Evolutionary conservation across 2,329 filamentous ascomycete species (phyloP), one percentile per base, ranked within the genome.

Genomic region (Verticillium albo-atrum): DNA sequence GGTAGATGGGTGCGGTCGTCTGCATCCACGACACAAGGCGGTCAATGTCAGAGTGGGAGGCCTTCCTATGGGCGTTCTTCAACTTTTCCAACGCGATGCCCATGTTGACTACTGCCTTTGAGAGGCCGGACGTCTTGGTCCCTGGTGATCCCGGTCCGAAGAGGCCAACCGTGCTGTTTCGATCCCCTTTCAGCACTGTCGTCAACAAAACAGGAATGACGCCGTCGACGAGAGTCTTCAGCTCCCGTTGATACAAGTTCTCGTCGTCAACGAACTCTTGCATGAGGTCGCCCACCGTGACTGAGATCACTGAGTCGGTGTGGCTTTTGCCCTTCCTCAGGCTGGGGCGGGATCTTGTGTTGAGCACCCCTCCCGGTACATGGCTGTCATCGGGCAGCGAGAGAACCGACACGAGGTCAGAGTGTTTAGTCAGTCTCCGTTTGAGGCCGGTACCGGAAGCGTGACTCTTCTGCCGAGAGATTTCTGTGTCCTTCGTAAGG

Each of bases 101-200:
- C 93, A 99, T 98, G 67, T 92, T 88, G 51, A 98, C 87, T 58
- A 99, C 96, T 1, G 94, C 90, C 72, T 92, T 91, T 15, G 91
- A 92, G 64, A 93, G 83, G 62, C 82, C 73, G 60, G 90, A 74
- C 26, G 77, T 81, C 65, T 85, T 84, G 54, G 79, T 75, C 15
- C 77, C 75, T 26, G 80, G 76, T 15, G 75, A 68, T 20, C 81
- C 80, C 10, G 83, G 80, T 20, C 84, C 84, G 68, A 94, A 92
- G 2, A 94, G 77, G 4, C 88, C 87, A 23, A 85, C 83, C 3
- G 85, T 83, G 54, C 86, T 80, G 15, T 83, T 82, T 6, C 84
- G 83, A 63, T 87, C 84, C 1, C 86, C 86, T 61, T 90, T 89
- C 14, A 97, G 82, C 9, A 96, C 90, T 64, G 92, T 91, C 10